Evolutionary conservation across 257 asterid species (phyloP), one percentile per base, ranked within the genome.

Genomic region (Solanum sejunctum): DNA sequence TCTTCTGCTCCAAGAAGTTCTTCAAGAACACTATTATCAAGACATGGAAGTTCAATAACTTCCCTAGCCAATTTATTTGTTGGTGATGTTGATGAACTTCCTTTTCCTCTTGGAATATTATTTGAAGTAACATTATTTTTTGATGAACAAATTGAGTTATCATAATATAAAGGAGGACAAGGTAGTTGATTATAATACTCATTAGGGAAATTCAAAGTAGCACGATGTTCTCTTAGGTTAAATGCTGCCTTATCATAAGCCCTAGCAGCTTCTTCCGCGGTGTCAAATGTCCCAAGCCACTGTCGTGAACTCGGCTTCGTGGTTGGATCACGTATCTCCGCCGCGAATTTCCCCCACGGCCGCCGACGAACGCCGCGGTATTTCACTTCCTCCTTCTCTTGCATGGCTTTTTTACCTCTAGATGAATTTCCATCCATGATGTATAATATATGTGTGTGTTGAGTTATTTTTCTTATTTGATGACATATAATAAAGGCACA

Each of bases 201-300:
- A 32, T 84, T 75, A 0, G 95, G 97, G 39, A 92, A 92, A 70
- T 92, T 92, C 83, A 92, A 78, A 58, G 84, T 92, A 2, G 95
- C 95, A 39, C 87, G 92, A 87, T 92, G 95, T 6, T 92, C 92
- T 85, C 89, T 89, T 81, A 92, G 54, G 83, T 80, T 88, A 39
- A 89, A 92, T 5, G 92, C 92, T 0, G 95, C 87, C 70, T 75
- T 61, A 36, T 92, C 95, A 12, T 92, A 91, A 36, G 93, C 95
- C 77, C 95, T 81, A 10, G 95, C 95, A 0, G 97, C 97, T 67
- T 89, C 97, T 87, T 91, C 95, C 5, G 97, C 93, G 0, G 90
- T 91, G 60, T 92, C 93, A 10, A 93, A 93, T 3, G 97, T 93
- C 0, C 97, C 95, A 1, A 93, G 93, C 95, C 97, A 93, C 52